Percentiles rank a stretch among this genome's conserved stretches.
Conservation (phyloP, 2,329 filamentous ascomycete species). For the Diaporthe eres region DNA sequence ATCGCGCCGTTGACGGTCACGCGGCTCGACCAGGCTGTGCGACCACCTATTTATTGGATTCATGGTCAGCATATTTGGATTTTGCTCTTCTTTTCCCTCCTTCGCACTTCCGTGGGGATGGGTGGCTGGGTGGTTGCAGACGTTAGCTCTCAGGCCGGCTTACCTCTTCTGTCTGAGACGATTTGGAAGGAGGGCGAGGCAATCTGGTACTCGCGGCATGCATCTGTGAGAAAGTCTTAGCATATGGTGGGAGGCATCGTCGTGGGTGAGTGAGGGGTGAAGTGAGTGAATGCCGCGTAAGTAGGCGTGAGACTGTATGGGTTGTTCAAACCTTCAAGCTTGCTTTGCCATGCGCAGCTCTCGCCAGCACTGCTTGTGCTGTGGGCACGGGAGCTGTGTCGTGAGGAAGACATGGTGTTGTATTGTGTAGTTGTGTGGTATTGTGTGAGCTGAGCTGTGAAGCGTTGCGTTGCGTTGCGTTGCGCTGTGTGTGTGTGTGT, state of each 20-base stretch:
- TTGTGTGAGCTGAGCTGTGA: neutral
- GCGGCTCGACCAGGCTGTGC: conserved; percentile 90
- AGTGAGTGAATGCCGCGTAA: no score
- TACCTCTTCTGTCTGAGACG: conserved; percentile 53
- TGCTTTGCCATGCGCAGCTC: conserved; percentile 50
- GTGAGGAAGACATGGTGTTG: conserved; percentile 39
- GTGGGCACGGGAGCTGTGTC: conserved; percentile 40
- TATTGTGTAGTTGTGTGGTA: conserved; percentile 17
- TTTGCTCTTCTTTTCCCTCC: neutral
- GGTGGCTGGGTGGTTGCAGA: neutral
- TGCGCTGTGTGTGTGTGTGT: neutral
- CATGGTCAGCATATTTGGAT: conserved; percentile 16
- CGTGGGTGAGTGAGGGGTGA: neutral
- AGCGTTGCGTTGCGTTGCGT: conserved; percentile 3
- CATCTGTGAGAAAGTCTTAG: conserved; percentile 45
- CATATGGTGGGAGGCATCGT: neutral
- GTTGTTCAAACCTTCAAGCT: conserved; percentile 47
- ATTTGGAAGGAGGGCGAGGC: conserved; percentile 50
- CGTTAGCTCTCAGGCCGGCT: conserved; percentile 2
- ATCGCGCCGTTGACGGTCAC: conserved; percentile 78
- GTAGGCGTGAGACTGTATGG: neutral
- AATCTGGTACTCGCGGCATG: conserved; percentile 50
- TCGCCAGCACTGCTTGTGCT: conserved; percentile 43
- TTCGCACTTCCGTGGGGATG: conserved; percentile 1
- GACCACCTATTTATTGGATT: conserved; percentile 73